Evolutionary conservation across 1,284 basidiomycete genomes (phyloP), one percentile per base, ranked within the genome.

Genomic region (Wolfiporia cocos): DNA sequence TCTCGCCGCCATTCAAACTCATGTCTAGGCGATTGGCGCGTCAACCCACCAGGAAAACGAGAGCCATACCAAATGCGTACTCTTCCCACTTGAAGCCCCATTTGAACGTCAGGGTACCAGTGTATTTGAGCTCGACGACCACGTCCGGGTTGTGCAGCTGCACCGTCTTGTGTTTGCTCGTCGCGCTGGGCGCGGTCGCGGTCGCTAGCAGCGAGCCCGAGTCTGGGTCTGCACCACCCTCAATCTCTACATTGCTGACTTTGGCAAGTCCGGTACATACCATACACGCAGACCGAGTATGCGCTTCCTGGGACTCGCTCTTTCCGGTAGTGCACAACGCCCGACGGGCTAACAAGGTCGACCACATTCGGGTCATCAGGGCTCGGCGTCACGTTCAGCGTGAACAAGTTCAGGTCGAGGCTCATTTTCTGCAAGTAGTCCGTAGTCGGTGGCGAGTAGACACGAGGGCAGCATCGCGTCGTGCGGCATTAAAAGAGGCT

Each of bases 1-100:
- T 88, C 84, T 33, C 82, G 73, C 56, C 78, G 85, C 86, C 86
- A 90, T 56, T 90, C 86, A 49, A 86, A 87, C 42, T 83, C 78
- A 47, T 89, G 81, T 29, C 86, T 89, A 51, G n/a, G n/a, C n/a
- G n/a, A n/a, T n/a, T n/a, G n/a, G n/a, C n/a, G n/a, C n/a, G n/a
- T 48, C 14, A 36, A 5, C 17, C 11, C 34, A 35, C 3, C 26
- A 14, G 23, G 6, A 7, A 14, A 4, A 45, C 18, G 19, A 5
- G 5, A 4, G 2, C 35, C 18, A 39, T 12, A 23, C 33, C 3
- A n/a, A 24, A 22, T 5, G 74, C 83, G 59, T 50, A 88, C 86
- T 80, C 77, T 68, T 89, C 85, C 84, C 85, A 89, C 56, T 73
- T 73, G 63, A 91, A 91, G 0, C 63, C 58, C 87, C 87, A 92